Conservation (phyloP, 176 grass and related monocot genomes). For the Dendrocalamus sinicus region DNA sequence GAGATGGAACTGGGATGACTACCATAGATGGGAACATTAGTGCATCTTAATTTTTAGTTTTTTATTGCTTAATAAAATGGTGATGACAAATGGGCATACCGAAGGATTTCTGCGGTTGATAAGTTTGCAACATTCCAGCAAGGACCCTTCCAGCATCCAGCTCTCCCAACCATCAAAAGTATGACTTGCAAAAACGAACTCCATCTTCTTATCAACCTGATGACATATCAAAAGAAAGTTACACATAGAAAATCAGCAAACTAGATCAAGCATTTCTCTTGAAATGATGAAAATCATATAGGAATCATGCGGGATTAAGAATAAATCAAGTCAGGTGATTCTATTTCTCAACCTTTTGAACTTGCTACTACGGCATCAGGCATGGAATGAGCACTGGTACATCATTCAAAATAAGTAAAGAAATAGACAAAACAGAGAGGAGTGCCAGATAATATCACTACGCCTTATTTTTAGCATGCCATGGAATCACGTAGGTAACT, state of each 20-base stretch:
- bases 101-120: conserved; percentile 78
- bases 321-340: background rate
- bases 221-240: conserved; percentile 27
- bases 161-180: conserved; percentile 84
- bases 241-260: conserved; percentile 28
- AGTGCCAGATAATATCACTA: background rate
- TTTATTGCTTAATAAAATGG: conserved; percentile 10
- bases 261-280: conserved; percentile 3
- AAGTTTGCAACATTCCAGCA: conserved; percentile 69
- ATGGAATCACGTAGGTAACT: background rate
- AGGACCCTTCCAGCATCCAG: conserved; percentile 83
- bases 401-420: conserved; percentile 8
- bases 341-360: background rate
- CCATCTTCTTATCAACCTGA: conserved; percentile 78
- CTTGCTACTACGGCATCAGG: background rate
- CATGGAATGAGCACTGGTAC: background rate
- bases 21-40: background rate
- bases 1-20: background rate
- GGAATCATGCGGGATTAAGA: background rate
- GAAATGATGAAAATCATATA: background rate
- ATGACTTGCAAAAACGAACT: conserved; percentile 72
- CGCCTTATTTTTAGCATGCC: background rate
- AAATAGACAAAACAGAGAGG: background rate
- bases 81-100: conserved; percentile 50
- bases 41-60: conserved; percentile 17